phyloP scores from a whole-genome alignment of 1,139 yeast species.

The Citeromyces siamensis region DNA sequence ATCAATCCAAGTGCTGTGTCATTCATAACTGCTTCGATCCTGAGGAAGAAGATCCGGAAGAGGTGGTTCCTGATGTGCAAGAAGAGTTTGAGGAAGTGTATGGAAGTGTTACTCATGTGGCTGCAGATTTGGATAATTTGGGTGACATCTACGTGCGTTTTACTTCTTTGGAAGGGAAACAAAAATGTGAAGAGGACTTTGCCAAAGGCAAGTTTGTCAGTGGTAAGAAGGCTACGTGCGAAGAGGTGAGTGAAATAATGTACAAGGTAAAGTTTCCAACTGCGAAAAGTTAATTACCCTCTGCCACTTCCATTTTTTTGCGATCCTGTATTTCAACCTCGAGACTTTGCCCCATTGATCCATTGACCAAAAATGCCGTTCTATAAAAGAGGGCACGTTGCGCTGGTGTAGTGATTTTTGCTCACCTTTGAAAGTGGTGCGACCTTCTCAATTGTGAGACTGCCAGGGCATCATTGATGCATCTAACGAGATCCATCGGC shows the following conservation, averaged over 20 bases:
- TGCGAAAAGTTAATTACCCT: background rate
- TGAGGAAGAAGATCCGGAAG: conserved; percentile 1
- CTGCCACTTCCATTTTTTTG: conserved; percentile 27
- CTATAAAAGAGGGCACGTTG: conserved; percentile 35
- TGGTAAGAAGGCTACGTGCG: background rate
- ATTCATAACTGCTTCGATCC: conserved; percentile 3
- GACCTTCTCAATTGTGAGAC: conserved; percentile 6
- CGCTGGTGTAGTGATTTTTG: conserved; percentile 11
- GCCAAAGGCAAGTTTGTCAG: conserved; percentile 2
- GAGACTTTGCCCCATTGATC: conserved; percentile 48
- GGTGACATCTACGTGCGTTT: conserved; percentile 2
- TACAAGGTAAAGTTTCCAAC: conserved; percentile 2
- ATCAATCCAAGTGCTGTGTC: background rate
- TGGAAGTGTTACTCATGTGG: conserved; percentile 1
- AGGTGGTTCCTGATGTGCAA: background rate
- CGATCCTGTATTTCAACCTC: conserved; percentile 36
- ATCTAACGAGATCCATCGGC: conserved; percentile 46
- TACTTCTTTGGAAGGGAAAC: background rate
- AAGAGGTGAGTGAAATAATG: conserved; percentile 1
- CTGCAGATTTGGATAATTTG: background rate
- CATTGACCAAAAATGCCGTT: conserved; percentile 53
- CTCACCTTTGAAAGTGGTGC: conserved; percentile 7
- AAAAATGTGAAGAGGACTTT: background rate
- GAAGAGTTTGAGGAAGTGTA: conserved; percentile 2
- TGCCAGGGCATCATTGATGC: conserved; percentile 54